These are phyloP conservation scores for Saccharomycopsis hybrid DNA, from an alignment of 1,139 yeast genomes.

Conservation along the genomic window DNA sequence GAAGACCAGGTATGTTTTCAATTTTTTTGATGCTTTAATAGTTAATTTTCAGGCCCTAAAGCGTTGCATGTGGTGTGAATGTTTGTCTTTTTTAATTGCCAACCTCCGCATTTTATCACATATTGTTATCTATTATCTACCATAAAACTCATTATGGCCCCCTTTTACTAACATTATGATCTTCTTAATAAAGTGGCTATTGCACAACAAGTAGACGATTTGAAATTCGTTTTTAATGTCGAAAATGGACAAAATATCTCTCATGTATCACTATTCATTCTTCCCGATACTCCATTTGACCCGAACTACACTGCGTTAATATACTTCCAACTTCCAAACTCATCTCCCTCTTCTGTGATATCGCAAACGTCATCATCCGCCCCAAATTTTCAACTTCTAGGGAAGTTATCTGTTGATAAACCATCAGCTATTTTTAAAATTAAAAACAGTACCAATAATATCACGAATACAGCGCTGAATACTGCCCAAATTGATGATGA, in stretches of 20 bases:
- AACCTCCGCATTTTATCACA: no score
- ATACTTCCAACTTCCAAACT: slow-evolving; percentile 75
- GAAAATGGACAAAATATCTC: slow-evolving; percentile 60
- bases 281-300: slow-evolving; percentile 66
- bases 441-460: slow-evolving; percentile 40
- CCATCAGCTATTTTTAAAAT: slow-evolving; percentile 91
- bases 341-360: no score
- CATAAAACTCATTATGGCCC: no score
- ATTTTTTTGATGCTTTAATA: neutral
- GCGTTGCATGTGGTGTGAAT: no score
- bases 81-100: no score
- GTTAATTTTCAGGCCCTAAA: no score
- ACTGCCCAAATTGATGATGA: slow-evolving; percentile 26
- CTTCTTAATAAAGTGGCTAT: slow-evolving; percentile 33
- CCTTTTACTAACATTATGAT: no score
- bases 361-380: no score
- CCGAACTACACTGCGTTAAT: slow-evolving; percentile 73
- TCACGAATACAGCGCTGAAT: slow-evolving; percentile 25
- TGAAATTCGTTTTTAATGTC: slow-evolving; percentile 55
- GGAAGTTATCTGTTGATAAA: slow-evolving; percentile 64
- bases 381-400: slow-evolving; percentile 67
- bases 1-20: slow-evolving; percentile 36
- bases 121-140: no score
- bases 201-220: slow-evolving; percentile 57
- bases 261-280: slow-evolving; percentile 66